phyloP scores from a whole-genome alignment of 768 basidiomycete species.

The Naematelia encephala region DNA sequence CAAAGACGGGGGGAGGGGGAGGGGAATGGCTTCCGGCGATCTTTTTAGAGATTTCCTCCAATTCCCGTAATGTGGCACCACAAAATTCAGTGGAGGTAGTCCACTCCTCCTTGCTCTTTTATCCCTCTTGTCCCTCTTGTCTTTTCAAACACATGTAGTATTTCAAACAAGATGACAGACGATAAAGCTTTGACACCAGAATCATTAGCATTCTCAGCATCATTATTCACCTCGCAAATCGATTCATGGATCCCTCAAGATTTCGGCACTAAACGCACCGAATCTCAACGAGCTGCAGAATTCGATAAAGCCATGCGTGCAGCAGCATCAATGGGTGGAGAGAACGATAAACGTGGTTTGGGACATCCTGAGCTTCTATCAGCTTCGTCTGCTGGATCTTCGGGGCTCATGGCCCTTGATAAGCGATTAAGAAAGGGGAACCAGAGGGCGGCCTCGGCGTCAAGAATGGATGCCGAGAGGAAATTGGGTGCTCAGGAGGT shows the following conservation, averaged over 20 bases:
- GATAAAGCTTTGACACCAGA: slow-evolving; percentile 7
- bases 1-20: background rate
- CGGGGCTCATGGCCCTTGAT: slow-evolving; percentile 7
- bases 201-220: slow-evolving; percentile 23
- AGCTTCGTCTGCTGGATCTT: slow-evolving; percentile 8
- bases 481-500: too few species aligned
- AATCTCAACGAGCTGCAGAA: background rate
- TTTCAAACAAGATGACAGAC: background rate
- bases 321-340: slow-evolving; percentile 9
- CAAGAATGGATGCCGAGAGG: too few species aligned
- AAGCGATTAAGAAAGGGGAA: slow-evolving; percentile 5
- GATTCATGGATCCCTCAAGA: slow-evolving; percentile 31
- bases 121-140: background rate
- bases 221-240: slow-evolving; percentile 28
- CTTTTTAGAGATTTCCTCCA: background rate
- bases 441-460: too few species aligned
- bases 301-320: background rate
- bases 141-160: background rate
- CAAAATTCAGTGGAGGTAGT: too few species aligned
- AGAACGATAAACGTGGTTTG: slow-evolving; percentile 26
- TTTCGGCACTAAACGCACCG: slow-evolving; percentile 19
- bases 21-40: background rate
- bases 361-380: slow-evolving; percentile 30
- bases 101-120: background rate
- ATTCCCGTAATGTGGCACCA: background rate